These are phyloP conservation scores for Trichoderma brevicompactum DNA, from an alignment of 2,329 filamentous ascomycete genomes.

Conservation along the genomic window DNA sequence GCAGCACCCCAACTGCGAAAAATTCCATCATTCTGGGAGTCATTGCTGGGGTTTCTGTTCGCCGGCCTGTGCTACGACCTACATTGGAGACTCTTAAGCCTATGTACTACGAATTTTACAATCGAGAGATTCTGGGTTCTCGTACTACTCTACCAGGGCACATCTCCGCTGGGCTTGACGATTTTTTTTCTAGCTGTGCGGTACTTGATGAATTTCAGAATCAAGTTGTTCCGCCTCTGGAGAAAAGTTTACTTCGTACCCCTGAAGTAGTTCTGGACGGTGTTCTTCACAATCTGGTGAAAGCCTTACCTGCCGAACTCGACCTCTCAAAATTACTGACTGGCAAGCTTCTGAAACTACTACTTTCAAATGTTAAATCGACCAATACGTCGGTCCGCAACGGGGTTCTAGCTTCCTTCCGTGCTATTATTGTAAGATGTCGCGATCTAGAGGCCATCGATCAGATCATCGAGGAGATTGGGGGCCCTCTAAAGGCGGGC, in stretches of 20 bases:
- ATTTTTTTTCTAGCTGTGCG: conserved; percentile 82
- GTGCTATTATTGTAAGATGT: conserved; percentile 66
- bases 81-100: conserved; percentile 68
- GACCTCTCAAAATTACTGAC: conserved; percentile 79
- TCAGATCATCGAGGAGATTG: conserved; percentile 76
- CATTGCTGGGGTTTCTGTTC: conserved; percentile 82
- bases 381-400: conserved; percentile 78
- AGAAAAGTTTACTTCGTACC: conserved; percentile 85
- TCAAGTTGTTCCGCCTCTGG: conserved; percentile 77
- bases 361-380: conserved; percentile 90
- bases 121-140: conserved; percentile 82
- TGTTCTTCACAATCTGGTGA: conserved; percentile 73
- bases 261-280: conserved; percentile 88
- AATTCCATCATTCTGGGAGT: conserved; percentile 82
- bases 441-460: conserved; percentile 61
- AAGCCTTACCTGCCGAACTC: conserved; percentile 68
- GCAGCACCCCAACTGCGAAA: conserved; percentile 63
- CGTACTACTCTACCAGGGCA: conserved; percentile 71
- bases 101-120: conserved; percentile 80
- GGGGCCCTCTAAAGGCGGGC: conserved; percentile 76
- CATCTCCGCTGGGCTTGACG: conserved; percentile 71
- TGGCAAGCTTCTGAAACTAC: conserved; percentile 77
- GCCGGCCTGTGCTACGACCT: conserved; percentile 66
- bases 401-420: conserved; percentile 76
- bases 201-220: conserved; percentile 74